Conservation (phyloP, 2,329 filamentous ascomycete genomes). For the Colletotrichum sp. region DNA sequence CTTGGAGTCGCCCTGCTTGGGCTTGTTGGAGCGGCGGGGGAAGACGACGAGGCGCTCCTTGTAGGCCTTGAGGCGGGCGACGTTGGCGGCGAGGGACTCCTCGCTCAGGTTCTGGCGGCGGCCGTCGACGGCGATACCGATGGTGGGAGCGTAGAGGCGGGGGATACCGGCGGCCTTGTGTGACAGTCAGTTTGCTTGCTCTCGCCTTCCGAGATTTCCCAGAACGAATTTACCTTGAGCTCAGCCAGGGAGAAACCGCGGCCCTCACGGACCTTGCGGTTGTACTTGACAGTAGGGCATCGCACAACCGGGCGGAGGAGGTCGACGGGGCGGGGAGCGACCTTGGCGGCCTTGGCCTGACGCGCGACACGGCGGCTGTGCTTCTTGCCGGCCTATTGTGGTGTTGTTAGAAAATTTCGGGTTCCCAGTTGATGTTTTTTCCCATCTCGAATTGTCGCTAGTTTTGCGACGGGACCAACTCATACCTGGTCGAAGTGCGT, state of each 20-base stretch:
- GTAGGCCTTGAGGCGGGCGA: slow-evolving; percentile 98
- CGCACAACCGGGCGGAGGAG: slow-evolving; percentile 94
- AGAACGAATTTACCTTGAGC: slow-evolving; percentile 79
- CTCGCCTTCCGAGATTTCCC: not conserved
- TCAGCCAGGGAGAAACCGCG: slow-evolving; percentile 97
- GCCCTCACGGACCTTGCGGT: slow-evolving; percentile 94
- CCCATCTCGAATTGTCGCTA: slow-evolving; percentile 27
- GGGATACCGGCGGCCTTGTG: slow-evolving; percentile 89
- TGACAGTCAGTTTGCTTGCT: not conserved
- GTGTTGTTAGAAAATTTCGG: not conserved
- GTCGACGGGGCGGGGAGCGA: slow-evolving; percentile 97
- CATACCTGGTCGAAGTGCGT: slow-evolving; percentile 99
- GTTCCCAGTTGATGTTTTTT: slow-evolving; percentile 23
- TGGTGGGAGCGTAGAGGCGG: slow-evolving; percentile 91
- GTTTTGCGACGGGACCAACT: not conserved
- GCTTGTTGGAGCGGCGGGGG: slow-evolving; percentile 91
- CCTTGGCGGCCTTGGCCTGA: slow-evolving; percentile 90
- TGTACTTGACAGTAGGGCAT: slow-evolving; percentile 99
- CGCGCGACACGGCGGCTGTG: slow-evolving; percentile 88
- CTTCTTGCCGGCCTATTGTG: slow-evolving; percentile 88
- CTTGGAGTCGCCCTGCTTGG: slow-evolving; percentile 92
- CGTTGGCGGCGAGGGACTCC: slow-evolving; percentile 93
- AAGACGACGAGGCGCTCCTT: slow-evolving; percentile 95
- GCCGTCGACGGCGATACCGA: slow-evolving; percentile 96
- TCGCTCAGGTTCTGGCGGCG: slow-evolving; percentile 97